phyloP scores from a whole-genome alignment of 176 grass and related monocot genomes.

The Guadua angustifolia region DNA sequence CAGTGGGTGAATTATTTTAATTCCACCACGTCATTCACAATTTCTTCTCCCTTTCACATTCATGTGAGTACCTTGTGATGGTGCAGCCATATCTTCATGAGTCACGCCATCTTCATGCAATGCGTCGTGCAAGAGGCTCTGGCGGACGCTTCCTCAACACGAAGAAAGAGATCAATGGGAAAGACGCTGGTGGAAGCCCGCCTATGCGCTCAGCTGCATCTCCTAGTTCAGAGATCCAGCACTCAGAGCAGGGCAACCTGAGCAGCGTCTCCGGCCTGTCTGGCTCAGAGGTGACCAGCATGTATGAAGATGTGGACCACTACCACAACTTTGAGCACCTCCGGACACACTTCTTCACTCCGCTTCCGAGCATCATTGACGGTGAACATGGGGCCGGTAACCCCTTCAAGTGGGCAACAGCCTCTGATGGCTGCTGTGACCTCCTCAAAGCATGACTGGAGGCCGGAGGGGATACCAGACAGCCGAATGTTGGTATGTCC shows the following conservation, averaged over 20 bases:
- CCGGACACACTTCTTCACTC: slow-evolving; percentile 63
- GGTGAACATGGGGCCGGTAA: slow-evolving; percentile 53
- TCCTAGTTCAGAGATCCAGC: slow-evolving; percentile 74
- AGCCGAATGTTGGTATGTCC: slow-evolving; percentile 48
- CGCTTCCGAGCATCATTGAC: slow-evolving; percentile 60
- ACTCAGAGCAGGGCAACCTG: slow-evolving; percentile 60
- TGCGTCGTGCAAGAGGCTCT: slow-evolving; percentile 78
- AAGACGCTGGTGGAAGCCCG: slow-evolving; percentile 16
- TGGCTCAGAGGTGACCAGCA: slow-evolving; percentile 80
- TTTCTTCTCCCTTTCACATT: background rate
- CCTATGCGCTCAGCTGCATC: slow-evolving; percentile 42
- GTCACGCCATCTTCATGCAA: slow-evolving; percentile 88
- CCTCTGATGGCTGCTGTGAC: slow-evolving; percentile 75
- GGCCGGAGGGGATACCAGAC: slow-evolving; percentile 33
- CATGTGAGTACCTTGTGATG: background rate
- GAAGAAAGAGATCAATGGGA: slow-evolving; percentile 50
- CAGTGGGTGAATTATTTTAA: background rate
- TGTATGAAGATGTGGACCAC: slow-evolving; percentile 62
- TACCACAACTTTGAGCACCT: slow-evolving; percentile 56
- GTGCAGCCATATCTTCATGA: slow-evolving; percentile 94
- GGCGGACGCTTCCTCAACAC: slow-evolving; percentile 94
- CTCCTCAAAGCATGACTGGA: slow-evolving; percentile 76
- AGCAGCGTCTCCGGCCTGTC: slow-evolving; percentile 70
- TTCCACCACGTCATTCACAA: background rate
- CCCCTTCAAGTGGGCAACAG: slow-evolving; percentile 64